Base-by-base conservation (phyloP, 257 asterid species). In the Solanum chiquidenum region DNA sequence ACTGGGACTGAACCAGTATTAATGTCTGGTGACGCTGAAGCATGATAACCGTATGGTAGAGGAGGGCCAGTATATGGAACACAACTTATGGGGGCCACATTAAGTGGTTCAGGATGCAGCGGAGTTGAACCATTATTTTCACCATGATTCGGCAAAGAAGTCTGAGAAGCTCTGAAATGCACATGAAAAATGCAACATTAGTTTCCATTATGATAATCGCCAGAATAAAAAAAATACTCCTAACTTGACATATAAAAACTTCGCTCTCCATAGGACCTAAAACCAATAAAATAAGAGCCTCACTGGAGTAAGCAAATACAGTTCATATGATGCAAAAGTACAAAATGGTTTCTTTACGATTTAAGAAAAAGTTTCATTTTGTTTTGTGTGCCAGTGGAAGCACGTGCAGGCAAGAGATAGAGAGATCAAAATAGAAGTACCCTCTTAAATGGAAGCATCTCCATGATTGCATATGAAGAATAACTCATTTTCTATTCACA, bases 31-130 rank as follows among this genome's bases (percentile, higher is more conserved):
- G 82, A 16, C 9, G 89, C 38, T 80, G 88, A 52, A 75, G 85
- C 29, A 37, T 89, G 72, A 87, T 79, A 58, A 7, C 42, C 13
- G 55, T 66, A 75, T 12, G 87, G 88, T 11, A 90, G 87, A 52
- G 88, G 87, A 68, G 91, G 91, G 55, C 91, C 91, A 4, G 89
- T 85, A 55, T 86, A 90, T 7, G 93, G 93, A 55, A 91, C 86
- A 89, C 88, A 83, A n/a, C 82, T 89, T 35, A 92, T 89, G 58
- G 94, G 93, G 33, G 66, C 27, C 69, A 90, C 94, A 58, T 87
- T 88, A 75, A 91, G 83, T 44, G 86, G 87, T 79, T 42, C 76
- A 16, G 90, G 87, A 77, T 90, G 74, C 75, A 87, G 66, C 1
- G 88, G 87, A 23, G 31, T 49, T 14, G 86, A 66, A 82, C 92